Percentiles rank a stretch among this genome's conserved stretches.
Conservation (phyloP, 495 filamentous ascomycete species). For the Umbilicaria muhlenbergii region DNA sequence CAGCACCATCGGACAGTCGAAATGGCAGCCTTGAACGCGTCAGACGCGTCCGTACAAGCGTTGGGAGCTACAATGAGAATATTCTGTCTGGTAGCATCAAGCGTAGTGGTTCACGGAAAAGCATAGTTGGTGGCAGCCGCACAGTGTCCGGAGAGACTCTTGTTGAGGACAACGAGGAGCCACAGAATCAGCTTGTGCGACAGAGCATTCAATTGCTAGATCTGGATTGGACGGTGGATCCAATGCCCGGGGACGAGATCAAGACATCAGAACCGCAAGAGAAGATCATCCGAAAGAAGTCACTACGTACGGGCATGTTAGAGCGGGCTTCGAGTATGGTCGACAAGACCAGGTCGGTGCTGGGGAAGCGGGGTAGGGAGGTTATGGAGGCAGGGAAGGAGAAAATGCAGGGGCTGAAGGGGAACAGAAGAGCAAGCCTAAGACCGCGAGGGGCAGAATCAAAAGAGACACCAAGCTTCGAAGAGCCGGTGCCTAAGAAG, state of each 20-base stretch:
- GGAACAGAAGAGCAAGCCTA: slow-evolving; percentile 22
- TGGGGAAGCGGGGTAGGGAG: slow-evolving; percentile 40
- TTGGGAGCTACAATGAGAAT: slow-evolving; percentile 39
- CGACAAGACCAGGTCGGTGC: slow-evolving; percentile 26
- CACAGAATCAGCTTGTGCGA: slow-evolving; percentile 22
- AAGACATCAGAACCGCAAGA: slow-evolving; percentile 19
- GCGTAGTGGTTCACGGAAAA: slow-evolving; percentile 20
- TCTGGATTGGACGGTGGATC: slow-evolving; percentile 22
- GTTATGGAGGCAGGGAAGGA: slow-evolving; percentile 26
- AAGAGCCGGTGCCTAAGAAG: slow-evolving; percentile 29
- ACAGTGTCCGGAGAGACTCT: slow-evolving; percentile 28
- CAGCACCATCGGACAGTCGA: slow-evolving; percentile 4
- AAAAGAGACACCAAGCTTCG: slow-evolving; percentile 9
- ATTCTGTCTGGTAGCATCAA: slow-evolving; percentile 29
- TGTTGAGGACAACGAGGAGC: slow-evolving; percentile 17
- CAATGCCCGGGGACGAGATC: slow-evolving; percentile 17
- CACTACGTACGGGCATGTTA: slow-evolving; percentile 26
- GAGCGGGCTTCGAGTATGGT: slow-evolving; percentile 29
- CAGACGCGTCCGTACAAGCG: slow-evolving; percentile 27
- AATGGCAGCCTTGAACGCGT: slow-evolving; percentile 16
- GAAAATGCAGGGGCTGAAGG: slow-evolving; percentile 15
- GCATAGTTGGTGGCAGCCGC: slow-evolving; percentile 17
- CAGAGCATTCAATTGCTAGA: slow-evolving; percentile 33
- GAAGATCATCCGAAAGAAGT: slow-evolving; percentile 17
- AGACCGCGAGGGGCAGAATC: slow-evolving; percentile 24